phyloP scores from a whole-genome alignment of 2,329 filamentous ascomycete species.

The Metarhizium rileyi region DNA sequence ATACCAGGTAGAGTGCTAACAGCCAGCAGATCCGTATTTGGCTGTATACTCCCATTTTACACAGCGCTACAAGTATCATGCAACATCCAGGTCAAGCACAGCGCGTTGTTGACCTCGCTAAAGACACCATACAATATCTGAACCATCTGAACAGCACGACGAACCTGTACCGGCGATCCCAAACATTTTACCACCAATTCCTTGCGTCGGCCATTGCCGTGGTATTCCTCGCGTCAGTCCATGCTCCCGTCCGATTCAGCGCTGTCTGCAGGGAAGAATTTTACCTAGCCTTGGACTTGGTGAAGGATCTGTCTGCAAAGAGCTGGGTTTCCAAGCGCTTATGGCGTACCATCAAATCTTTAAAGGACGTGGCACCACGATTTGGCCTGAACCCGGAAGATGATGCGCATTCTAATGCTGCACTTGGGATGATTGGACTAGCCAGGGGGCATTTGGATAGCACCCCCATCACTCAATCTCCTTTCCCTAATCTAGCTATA shows the following conservation, averaged over 20 bases:
- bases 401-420: conserved; percentile 41
- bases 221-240: conserved; percentile 66
- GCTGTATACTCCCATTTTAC: conserved; percentile 78
- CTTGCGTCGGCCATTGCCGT: conserved; percentile 65
- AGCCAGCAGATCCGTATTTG: conserved; percentile 59
- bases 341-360: conserved; percentile 61
- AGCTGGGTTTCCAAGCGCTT: conserved; percentile 63
- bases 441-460: conserved; percentile 30
- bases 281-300: conserved; percentile 65
- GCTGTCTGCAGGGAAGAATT: conserved; percentile 63
- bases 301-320: conserved; percentile 61
- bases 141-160: conserved; percentile 62
- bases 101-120: conserved; percentile 63
- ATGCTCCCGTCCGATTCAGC: conserved; percentile 64
- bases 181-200: conserved; percentile 75
- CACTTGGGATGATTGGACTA: conserved; percentile 46
- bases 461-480: conserved; percentile 10
- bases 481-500: conserved; percentile 21
- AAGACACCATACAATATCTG: conserved; percentile 65
- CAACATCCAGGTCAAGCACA: conserved; percentile 65
- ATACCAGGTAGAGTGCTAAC: conserved; percentile 4
- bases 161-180: conserved; percentile 60
- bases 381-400: conserved; percentile 47
- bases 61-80: conserved; percentile 75
- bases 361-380: conserved; percentile 62